Conservation (phyloP, 1,284 basidiomycete genomes). For the Tilletia horrida region DNA sequence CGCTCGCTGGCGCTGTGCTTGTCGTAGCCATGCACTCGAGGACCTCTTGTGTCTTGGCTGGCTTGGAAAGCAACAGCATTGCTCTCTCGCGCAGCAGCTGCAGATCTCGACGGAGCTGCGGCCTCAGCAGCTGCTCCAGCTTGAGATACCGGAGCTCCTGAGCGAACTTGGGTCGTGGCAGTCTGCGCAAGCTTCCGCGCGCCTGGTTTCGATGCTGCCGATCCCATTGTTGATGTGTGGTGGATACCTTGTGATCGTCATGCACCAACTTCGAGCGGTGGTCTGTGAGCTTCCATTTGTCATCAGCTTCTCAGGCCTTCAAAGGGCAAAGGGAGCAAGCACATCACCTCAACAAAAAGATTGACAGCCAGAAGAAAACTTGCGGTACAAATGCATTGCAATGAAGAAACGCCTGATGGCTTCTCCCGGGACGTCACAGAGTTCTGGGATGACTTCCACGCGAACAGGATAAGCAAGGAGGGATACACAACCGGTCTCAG, state of each 20-base stretch:
- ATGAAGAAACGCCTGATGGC: too few relatives aligned
- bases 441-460: too few relatives aligned
- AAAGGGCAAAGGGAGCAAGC: too few relatives aligned
- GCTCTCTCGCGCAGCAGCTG: neutral
- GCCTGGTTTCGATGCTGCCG: slow-evolving; percentile 36
- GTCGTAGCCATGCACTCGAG: neutral
- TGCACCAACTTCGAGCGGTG: too few relatives aligned
- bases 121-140: slow-evolving; percentile 28
- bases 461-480: neutral
- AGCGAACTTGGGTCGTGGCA: slow-evolving; percentile 23
- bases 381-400: too few relatives aligned
- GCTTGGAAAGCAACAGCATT: slow-evolving; percentile 11
- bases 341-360: too few relatives aligned
- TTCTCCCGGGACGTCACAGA: too few relatives aligned
- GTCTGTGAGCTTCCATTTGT: too few relatives aligned
- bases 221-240: slow-evolving; percentile 27
- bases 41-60: neutral
- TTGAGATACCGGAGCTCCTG: slow-evolving; percentile 26
- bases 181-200: slow-evolving; percentile 33
- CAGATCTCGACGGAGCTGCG: slow-evolving; percentile 17
- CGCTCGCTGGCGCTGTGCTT: slow-evolving; percentile 26
- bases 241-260: neutral
- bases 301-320: too few relatives aligned
- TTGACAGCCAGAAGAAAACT: too few relatives aligned
- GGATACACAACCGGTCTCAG: neutral